Percentiles rank a stretch among this genome's conserved stretches.
These are phyloP conservation scores for Myxozyma neotropica DNA, from an alignment of 805 yeast species.

Conservation along the genomic window DNA sequence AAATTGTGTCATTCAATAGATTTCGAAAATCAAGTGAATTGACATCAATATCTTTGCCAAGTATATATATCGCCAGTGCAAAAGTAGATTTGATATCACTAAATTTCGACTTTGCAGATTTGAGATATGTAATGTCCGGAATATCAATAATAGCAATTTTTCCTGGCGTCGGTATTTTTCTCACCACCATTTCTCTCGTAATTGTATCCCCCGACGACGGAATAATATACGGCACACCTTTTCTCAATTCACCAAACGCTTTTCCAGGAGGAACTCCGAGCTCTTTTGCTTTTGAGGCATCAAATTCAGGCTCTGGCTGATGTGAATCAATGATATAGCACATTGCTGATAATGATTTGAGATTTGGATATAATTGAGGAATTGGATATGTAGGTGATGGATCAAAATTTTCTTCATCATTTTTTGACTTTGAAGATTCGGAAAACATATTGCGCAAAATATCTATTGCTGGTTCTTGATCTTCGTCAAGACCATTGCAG, in stretches of 20 bases:
- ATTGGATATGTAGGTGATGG: background rate
- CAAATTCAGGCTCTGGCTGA: conserved; percentile 75
- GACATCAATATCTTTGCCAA: background rate
- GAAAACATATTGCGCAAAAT: background rate
- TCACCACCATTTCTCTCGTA: conserved; percentile 3
- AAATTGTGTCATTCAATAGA: background rate
- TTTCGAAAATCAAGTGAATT: background rate
- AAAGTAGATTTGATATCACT: background rate
- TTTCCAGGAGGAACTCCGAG: conserved; percentile 72
- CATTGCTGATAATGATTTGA: conserved; percentile 46
- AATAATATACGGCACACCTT: conserved; percentile 49
- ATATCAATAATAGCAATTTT: conserved; percentile 3
- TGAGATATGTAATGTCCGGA: background rate
- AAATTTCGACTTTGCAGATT: background rate
- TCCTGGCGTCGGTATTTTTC: background rate
- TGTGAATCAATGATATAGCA: conserved; percentile 65
- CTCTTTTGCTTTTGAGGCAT: conserved; percentile 61
- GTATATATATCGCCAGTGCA: background rate
- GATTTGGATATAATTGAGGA: background rate
- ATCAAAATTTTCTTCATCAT: background rate
- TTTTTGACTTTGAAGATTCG: background rate
- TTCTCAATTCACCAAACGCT: conserved; percentile 59
- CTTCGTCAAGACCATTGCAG: background rate
- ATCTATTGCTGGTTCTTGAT: background rate
- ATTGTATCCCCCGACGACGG: background rate